Evolutionary conservation across 1,284 basidiomycete genomes (phyloP).

Genomic region (Cutaneotrichosporon sp.): DNA sequence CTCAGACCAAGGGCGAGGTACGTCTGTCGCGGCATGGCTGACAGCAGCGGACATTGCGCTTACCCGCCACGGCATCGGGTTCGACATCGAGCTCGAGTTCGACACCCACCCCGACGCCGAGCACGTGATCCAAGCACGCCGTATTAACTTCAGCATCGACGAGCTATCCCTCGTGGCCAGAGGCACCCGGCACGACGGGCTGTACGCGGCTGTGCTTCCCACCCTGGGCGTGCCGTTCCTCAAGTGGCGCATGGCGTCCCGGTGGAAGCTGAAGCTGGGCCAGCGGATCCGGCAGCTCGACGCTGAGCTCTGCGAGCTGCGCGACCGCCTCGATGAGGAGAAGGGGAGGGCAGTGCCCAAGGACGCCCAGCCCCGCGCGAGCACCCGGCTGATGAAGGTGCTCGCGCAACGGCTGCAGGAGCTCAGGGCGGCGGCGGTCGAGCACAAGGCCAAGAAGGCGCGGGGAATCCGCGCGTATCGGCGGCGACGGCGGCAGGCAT

Average conservation of each 20-base stretch:
- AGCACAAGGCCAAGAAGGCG: constrained; percentile 2
- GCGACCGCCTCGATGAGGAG: not conserved
- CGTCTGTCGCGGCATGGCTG: not conserved
- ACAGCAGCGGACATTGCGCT: constrained; percentile 14
- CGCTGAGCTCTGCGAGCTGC: constrained; percentile 6
- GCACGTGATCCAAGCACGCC: constrained; percentile 7
- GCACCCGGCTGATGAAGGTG: not conserved
- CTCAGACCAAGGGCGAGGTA: constrained; percentile 13
- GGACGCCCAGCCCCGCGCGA: not conserved
- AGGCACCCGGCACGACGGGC: not conserved
- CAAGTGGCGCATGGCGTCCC: constrained; percentile 1
- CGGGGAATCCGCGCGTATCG: not conserved
- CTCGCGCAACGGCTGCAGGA: constrained; percentile 1
- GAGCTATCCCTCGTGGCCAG: constrained; percentile 4
- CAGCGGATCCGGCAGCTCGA: constrained; percentile 3
- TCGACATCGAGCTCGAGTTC: constrained; percentile 17
- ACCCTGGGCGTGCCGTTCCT: constrained; percentile 12
- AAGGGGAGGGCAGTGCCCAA: too few relatives aligned
- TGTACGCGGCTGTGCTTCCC: constrained; percentile 9
- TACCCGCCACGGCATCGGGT: constrained; percentile 12
- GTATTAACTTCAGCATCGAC: constrained; percentile 17
- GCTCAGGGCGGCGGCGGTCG: not conserved
- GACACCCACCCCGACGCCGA: constrained; percentile 4
- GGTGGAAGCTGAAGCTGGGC: not conserved
- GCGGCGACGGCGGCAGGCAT: not conserved